Evolutionary conservation across 23 red algal genomes (phyloP), one percentile per base, ranked within the genome.

Genomic region (Porphyridium purpureum): DNA sequence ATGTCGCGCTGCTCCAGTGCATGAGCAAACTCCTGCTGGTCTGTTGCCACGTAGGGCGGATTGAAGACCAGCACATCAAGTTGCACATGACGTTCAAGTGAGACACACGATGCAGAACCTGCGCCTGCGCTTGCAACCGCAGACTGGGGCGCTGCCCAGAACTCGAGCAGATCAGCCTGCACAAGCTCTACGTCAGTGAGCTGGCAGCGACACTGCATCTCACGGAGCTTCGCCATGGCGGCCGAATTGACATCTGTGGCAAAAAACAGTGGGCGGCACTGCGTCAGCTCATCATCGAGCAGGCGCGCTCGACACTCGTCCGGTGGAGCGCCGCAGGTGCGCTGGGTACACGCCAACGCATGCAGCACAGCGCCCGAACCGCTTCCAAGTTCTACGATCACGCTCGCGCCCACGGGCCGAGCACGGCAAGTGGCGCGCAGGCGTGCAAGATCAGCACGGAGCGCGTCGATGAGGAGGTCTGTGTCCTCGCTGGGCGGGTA

Each of bases 11-110:
- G 27, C 17, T 49, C 42, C 9, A 85, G 15, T 3, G 80, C 69
- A 52, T 49, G 66, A 31, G 46, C 29, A 22, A 75, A 23, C 48
- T 85, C 80, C 26, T 64, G 22, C 0, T 58, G 19, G 31, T 72
- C 66, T 2, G 80, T 85, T 1, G 80, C 67, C 23, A 85, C 80
- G 28, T 85, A 85, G 2, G 80, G 80, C 9, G 80, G 80, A 35
- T 85, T 85, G 48, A 85, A 85, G 24, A 85, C 59, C 31, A 85
- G 61, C 27, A 85, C 29, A 20, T 85, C 80, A 36, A 72, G 69
- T 28, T 52, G 50, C n/a, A 66, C 27, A n/a, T 28, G 26, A 2
- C 50, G 55, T 33, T 41, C n/a, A n/a, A n/a, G n/a, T n/a, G n/a
- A n/a, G n/a, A n/a, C n/a, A n/a, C n/a, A n/a, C n/a, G n/a, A n/a